Evolutionary conservation across 805 yeast species (phyloP).

Genomic region (Candida pini): DNA sequence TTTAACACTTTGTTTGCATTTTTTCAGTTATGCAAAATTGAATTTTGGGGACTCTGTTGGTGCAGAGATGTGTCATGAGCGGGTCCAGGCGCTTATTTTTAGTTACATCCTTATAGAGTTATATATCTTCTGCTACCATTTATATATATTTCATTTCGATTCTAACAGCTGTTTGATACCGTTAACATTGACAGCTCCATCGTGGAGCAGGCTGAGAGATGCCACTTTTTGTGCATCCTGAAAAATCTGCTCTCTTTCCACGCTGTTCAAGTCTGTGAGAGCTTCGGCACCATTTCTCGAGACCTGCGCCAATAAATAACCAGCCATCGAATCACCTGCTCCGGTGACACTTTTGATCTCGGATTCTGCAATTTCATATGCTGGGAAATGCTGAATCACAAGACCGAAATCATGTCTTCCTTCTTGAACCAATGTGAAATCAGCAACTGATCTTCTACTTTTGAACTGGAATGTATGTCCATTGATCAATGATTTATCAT

Average conservation of each 20-base stretch:
- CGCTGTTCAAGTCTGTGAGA: conserved; percentile 6
- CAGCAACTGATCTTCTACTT: conserved; percentile 1
- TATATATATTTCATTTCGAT: background rate
- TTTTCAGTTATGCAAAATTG: too few species aligned
- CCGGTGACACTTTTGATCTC: conserved; percentile 69
- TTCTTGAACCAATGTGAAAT: conserved; percentile 17
- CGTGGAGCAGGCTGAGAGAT: conserved; percentile 16
- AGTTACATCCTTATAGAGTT: background rate
- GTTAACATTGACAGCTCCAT: conserved; percentile 19
- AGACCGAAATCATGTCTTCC: conserved; percentile 40
- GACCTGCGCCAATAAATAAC: conserved; percentile 48
- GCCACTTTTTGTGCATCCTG: conserved; percentile 24
- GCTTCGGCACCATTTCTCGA: conserved; percentile 14
- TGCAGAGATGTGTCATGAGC: too few species aligned
- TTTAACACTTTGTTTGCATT: too few species aligned
- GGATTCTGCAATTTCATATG: conserved; percentile 26
- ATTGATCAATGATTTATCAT: conserved; percentile 8
- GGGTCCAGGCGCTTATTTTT: too few species aligned
- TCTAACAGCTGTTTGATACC: conserved; percentile 6
- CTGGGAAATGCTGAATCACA: conserved; percentile 56
- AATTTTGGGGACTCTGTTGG: background rate
- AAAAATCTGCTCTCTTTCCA: conserved; percentile 17
- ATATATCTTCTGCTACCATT: too few species aligned
- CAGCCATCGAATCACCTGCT: conserved; percentile 81
- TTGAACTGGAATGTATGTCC: conserved; percentile 2